Evolutionary conservation across 1,284 basidiomycete genomes (phyloP), one percentile per base, ranked within the genome.

Genomic region (Ustilago loliicola): DNA sequence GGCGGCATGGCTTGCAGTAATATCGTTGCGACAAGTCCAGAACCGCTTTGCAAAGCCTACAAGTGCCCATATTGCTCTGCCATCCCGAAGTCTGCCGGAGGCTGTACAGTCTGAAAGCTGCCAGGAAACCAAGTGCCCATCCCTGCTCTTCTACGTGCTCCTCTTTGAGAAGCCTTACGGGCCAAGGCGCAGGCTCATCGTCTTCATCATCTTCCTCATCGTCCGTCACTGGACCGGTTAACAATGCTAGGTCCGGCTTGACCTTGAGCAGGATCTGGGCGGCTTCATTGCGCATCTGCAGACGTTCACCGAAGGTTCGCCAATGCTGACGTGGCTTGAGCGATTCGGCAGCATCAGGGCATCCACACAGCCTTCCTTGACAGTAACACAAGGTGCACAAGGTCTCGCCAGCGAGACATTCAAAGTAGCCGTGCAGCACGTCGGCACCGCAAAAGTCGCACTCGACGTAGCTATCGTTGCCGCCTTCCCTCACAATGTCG

Each of bases 361-460:
- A 78, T 29, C 61, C 42, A 29, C 76, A 78, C 13, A 75, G 62
- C 32, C 76, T 57, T 0, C 76, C 76, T 36, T 74, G 68, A 45
- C 72, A 68, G 50, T 78, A 78, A 54, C 76, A 78, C 36, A 72
- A 21, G 21, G 72, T 27, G 50, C 76, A 78, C n/a, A 78, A 27
- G 10, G 76, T 78, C 17, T 78, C 66, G 27, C 62, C 62, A 0
- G 13, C 36, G 19, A 48, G 34, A 47, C 76, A 78, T 42, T 78
- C 76, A n/a, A 78, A 75, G 45, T 56, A 78, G 56, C 67, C 68
- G 30, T 67, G 65, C 51, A 74, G 45, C n/a, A 75, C 60, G 34
- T 72, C 58, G 38, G 68, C 72, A 19, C 76, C 76, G 51, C 76
- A 78, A 25, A 78, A 74, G 55, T 78, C 76, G 66, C 76, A 78